Base-by-base conservation (phyloP, 2,329 filamentous ascomycete species). In the Rhinocladiella similis region DNA sequence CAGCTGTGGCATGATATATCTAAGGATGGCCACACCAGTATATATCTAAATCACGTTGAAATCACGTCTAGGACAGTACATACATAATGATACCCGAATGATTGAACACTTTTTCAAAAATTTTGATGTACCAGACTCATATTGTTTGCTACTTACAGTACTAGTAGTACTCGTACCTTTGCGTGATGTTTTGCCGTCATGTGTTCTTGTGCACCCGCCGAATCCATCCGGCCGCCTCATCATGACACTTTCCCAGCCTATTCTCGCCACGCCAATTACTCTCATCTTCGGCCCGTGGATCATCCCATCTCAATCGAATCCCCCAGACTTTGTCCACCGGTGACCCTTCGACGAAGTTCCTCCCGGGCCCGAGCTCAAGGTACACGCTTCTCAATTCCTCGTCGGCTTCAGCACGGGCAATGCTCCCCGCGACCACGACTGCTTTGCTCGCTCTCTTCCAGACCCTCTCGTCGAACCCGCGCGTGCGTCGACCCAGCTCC, bases 241-340 rank as follows among this genome's bases (percentile, higher is more conserved):
- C 56, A 52, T 62, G 59, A 43, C 59, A 62, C 19, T 42, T 47
- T 12, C 59, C 59, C 10, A 62, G 42, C 16, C 58, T 36, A 49
- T 62, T 62, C 39, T 42, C 43, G n/a, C 59, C 59, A 19, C 16
- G 49, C 56, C 56, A 62, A 5, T 50, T 46, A 18, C 18, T 47
- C 47, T 54, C 47, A 9, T 59, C 53, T 14, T 54, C 48, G 19
- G 54, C 55, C 1, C 5, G 16, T 18, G 53, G 52, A 45, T 62
- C 36, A n/a, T 56, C 43, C 46, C 50, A 60, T 2, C 27, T 49
- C 25, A 62, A 19, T 7, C 56, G 52, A 12, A 62, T 46, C 10
- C 59, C 59, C 57, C 59, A 62, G n/a, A 54, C 46, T 19, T 33
- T 14, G 52, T 60, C 56, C 18, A 52, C 16, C 3, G 56, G 56